Percentiles rank a stretch among this genome's conserved stretches.
Conservation (phyloP, 75 land plant species). For the Pseudotsuga menziesii region DNA sequence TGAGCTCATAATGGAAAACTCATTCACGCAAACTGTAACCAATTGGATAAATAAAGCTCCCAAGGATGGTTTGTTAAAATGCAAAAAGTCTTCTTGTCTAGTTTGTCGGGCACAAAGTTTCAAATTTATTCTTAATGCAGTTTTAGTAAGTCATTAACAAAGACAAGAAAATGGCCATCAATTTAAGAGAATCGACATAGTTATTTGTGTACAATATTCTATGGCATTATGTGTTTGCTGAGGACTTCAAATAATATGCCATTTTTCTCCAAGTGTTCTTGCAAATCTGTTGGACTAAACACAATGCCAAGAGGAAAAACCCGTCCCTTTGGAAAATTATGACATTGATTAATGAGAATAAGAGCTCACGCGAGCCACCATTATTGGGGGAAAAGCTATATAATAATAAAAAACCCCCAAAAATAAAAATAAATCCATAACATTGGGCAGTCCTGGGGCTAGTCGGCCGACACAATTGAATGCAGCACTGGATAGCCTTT, state of each 20-base stretch:
- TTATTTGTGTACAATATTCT: neutral
- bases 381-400: too few relatives aligned
- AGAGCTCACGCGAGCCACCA: too few relatives aligned
- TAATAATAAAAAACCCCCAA: too few relatives aligned
- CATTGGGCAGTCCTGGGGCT: too few relatives aligned
- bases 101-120: neutral
- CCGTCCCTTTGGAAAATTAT: conserved; percentile 82
- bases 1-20: too few relatives aligned
- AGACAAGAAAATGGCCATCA: neutral
- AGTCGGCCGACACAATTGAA: too few relatives aligned
- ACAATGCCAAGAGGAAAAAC: conserved; percentile 78
- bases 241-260: conserved; percentile 80
- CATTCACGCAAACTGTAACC: too few relatives aligned
- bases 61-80: too few relatives aligned
- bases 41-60: too few relatives aligned
- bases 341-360: conserved; percentile 52
- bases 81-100: too few relatives aligned
- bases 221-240: neutral
- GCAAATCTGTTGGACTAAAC: conserved; percentile 84
- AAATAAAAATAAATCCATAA: too few relatives aligned
- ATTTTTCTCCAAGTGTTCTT: conserved; percentile 71
- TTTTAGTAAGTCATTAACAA: neutral
- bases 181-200: neutral
- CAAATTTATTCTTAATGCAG: neutral
- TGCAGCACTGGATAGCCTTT: too few relatives aligned